Conservation (phyloP, 2,329 filamentous ascomycete species). For the Ceratocystis alfenasii region DNA sequence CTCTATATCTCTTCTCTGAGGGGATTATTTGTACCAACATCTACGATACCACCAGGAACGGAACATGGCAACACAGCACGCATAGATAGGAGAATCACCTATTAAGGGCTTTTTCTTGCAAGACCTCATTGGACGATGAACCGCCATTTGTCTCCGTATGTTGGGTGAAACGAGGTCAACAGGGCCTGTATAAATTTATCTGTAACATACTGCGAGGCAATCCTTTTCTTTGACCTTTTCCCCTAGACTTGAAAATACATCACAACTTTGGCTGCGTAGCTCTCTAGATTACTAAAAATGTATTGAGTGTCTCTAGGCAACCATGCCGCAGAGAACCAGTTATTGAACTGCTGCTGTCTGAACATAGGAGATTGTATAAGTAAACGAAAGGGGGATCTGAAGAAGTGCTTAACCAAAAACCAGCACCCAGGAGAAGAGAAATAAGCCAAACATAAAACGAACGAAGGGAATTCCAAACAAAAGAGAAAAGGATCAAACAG, state of each 20-base stretch:
- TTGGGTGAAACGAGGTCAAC: neutral
- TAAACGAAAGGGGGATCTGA: slow-evolving; percentile 9
- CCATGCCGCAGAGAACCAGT: neutral
- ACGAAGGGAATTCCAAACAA: neutral
- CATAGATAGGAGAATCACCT: neutral
- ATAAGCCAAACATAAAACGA: neutral
- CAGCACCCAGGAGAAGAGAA: neutral
- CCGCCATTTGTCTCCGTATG: neutral
- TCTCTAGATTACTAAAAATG: neutral
- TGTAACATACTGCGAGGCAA: neutral
- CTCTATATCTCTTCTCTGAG: neutral
- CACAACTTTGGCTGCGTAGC: neutral
- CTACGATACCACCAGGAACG: slow-evolving; percentile 8
- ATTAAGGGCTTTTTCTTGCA: neutral
- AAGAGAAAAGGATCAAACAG: neutral
- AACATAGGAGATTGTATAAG: slow-evolving; percentile 7
- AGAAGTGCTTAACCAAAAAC: neutral
- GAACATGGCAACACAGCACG: slow-evolving; percentile 3
- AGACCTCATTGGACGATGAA: neutral
- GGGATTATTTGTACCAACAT: neutral
- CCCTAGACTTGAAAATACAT: neutral
- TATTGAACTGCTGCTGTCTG: neutral
- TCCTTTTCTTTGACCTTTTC: neutral
- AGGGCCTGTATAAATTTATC: slow-evolving; percentile 2
- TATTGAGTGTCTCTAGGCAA: neutral